Evolutionary conservation across 805 yeast species (phyloP).

Genomic region (Yarrowia divulgata): DNA sequence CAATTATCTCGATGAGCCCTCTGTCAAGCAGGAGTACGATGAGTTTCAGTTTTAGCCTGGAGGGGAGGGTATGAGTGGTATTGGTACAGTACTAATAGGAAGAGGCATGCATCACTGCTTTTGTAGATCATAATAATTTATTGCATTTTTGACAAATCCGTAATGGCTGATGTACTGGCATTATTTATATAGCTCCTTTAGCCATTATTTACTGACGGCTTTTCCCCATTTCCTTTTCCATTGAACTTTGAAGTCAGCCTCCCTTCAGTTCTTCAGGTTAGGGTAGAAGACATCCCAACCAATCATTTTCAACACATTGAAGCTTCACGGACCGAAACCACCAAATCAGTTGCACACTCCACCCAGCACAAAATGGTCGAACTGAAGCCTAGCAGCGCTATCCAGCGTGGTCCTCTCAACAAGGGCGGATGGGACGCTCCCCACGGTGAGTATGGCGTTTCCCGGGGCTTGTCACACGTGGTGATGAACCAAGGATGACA

Average conservation of each 20-base stretch:
- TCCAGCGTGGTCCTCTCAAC: slow-evolving; percentile 38
- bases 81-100: not conserved
- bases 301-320: slow-evolving; percentile 31
- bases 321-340: slow-evolving; percentile 9
- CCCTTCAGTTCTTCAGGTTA: slow-evolving; percentile 1
- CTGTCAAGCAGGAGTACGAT: slow-evolving; percentile 25
- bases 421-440: slow-evolving; percentile 39
- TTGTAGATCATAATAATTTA: slow-evolving; percentile 27
- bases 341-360: slow-evolving; percentile 14
- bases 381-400: slow-evolving; percentile 40
- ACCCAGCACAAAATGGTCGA: slow-evolving; percentile 32
- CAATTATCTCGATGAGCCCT: slow-evolving; percentile 14
- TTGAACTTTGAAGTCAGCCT: not conserved
- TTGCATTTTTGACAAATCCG: slow-evolving; percentile 8
- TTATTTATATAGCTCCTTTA: not conserved
- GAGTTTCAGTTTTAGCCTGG: slow-evolving; percentile 26
- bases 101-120: not conserved
- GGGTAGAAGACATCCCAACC: slow-evolving; percentile 15
- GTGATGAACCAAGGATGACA: too few species aligned
- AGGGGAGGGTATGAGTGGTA: not conserved
- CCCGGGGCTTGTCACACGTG: not conserved
- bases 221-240: too few species aligned
- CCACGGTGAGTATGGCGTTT: slow-evolving; percentile 14
- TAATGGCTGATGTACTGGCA: too few species aligned
- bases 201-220: too few species aligned